phyloP scores from a whole-genome alignment of 208 protist genomes.

The Trypanosoma mega region DNA sequence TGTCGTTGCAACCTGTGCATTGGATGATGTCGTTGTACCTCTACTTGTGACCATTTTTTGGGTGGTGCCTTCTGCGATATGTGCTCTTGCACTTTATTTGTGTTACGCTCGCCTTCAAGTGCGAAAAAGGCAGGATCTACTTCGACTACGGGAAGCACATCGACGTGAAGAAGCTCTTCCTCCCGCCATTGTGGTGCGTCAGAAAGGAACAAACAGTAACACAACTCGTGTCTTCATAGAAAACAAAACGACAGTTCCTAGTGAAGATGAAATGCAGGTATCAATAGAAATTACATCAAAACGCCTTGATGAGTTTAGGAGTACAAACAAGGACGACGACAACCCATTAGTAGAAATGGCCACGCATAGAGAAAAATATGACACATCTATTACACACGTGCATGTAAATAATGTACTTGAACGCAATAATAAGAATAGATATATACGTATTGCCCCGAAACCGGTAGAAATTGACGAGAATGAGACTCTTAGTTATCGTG shows the following conservation, averaged over 20 bases:
- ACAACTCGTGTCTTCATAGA: background rate
- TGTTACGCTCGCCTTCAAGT: constrained; percentile 33
- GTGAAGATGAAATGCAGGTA: background rate
- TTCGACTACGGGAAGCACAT: background rate
- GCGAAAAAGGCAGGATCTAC: constrained; percentile 24
- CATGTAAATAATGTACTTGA: too few species aligned
- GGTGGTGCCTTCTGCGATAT: constrained; percentile 31
- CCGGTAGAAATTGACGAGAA: too few species aligned
- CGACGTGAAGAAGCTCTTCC: background rate
- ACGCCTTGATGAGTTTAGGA: background rate
- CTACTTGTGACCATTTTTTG: constrained; percentile 34
- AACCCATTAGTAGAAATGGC: too few species aligned
- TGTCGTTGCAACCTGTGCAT: constrained; percentile 25
- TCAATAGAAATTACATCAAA: background rate
- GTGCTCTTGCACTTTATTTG: constrained; percentile 28
- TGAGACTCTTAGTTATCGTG: too few species aligned
- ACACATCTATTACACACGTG: too few species aligned
- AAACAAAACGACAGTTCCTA: background rate
- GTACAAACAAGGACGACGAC: background rate
- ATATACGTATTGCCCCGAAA: too few species aligned
- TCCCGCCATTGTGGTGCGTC: background rate
- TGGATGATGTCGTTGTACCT: constrained; percentile 36
- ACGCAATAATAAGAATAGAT: too few species aligned
- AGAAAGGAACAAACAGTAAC: background rate
- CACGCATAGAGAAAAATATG: too few species aligned